Evolutionary conservation across 2,329 filamentous ascomycete species (phyloP).

Genomic region (Shiraia sp.): DNA sequence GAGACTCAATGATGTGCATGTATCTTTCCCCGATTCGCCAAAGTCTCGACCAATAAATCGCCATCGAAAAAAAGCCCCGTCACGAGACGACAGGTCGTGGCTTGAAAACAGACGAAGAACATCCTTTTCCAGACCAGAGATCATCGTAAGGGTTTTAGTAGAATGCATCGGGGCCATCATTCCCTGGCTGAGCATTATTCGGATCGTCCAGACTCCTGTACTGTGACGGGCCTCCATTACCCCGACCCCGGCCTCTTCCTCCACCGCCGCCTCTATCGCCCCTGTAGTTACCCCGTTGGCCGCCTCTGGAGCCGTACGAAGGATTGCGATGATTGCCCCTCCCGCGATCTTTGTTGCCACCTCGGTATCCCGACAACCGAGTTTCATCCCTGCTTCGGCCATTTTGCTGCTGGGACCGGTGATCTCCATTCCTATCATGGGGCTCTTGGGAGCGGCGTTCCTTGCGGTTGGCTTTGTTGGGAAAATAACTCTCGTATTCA

Average conservation of each 20-base stretch:
- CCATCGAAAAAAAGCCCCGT: too few species aligned
- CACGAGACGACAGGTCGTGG: too few species aligned
- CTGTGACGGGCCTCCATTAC: conserved; percentile 37
- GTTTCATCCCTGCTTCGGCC: conserved; percentile 29
- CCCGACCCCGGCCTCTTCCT: conserved; percentile 36
- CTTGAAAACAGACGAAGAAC: too few species aligned
- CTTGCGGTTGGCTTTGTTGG: conserved; percentile 59
- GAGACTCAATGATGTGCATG: neutral
- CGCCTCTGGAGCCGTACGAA: conserved; percentile 35
- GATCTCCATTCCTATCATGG: conserved; percentile 50
- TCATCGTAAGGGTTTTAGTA: too few species aligned
- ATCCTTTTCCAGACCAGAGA: too few species aligned
- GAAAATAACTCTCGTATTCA: conserved; percentile 65
- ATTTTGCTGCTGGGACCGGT: conserved; percentile 26
- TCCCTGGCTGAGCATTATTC: conserved; percentile 31
- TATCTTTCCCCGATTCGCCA: too few species aligned
- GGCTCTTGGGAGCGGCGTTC: conserved; percentile 35
- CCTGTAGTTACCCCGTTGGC: conserved; percentile 48
- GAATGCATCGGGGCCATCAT: conserved; percentile 40
- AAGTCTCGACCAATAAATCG: too few species aligned
- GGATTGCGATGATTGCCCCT: conserved; percentile 32
- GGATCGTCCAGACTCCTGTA: conserved; percentile 53
- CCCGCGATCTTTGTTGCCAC: conserved; percentile 39
- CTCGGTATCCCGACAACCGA: conserved; percentile 32
- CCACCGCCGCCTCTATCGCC: conserved; percentile 48